Base-by-base conservation (phyloP, 2,329 filamentous ascomycete species). In the Penicillium sp. region DNA sequence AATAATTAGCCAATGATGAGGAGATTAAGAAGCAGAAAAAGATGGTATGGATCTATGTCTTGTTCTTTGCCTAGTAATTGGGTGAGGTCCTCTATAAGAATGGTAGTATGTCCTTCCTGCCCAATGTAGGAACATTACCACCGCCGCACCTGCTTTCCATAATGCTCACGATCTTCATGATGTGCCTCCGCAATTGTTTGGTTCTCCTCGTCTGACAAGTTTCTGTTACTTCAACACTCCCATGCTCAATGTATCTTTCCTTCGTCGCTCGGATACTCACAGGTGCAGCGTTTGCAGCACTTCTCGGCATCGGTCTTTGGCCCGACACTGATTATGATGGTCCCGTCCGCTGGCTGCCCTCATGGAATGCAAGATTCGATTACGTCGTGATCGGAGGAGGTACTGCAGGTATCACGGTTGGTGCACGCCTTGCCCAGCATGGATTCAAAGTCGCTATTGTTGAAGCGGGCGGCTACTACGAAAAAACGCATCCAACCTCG, bases 401-500 rank as follows among this genome's bases (percentile, higher is more conserved):
- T 13, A 81, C 61, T 14, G 63, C 64, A 9, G 66, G 67, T 0
- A 48, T 66, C 24, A 60, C 61, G 3, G 68, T 81, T 18, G 77
- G 77, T 8, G 70, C 71, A 10, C 74, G 78, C 22, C 70, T 80
- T 4, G 74, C 77, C 1, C 73, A 79, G 54, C 74, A 74, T 6
- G 48, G 46, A 0, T 57, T 76, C 26, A 65, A 55, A 8, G 62
- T 74, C 16, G 66, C 72, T 2, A 59, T 70, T 14, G 55, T 69
- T 7, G 66, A 71, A 47, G 67, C 69, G 4, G 68, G 68, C 5
- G 68, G 77, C 5, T 65, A 78, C 35, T 71, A 75, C 16, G 72
- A 76, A 37, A 77, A 80, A 55, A 75, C 68, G 4, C 81, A 77
- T 3, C 79, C 78, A 0, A 70, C 75, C 1, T 65, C 67, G 7